phyloP scores from a whole-genome alignment of 2,329 filamentous ascomycete genomes.

The Zasmidium cellare region DNA sequence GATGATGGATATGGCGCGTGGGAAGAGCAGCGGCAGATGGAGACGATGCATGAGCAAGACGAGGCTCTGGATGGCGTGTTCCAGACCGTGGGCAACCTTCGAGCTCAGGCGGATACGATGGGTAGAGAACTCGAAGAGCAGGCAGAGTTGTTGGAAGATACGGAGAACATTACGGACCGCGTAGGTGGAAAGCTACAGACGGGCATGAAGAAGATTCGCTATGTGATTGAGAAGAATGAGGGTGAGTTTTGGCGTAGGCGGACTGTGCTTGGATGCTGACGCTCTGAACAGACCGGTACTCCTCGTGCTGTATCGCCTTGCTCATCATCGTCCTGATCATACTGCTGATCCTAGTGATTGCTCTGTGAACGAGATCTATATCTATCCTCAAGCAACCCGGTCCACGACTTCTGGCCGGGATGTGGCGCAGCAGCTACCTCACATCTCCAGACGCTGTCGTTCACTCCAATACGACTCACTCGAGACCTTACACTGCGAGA shows the following conservation, averaged over 20 bases:
- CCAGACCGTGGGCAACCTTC: conserved; percentile 84
- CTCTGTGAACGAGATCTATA: conserved; percentile 49
- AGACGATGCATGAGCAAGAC: conserved; percentile 95
- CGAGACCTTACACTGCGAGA: too few relatives aligned
- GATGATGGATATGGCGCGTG: conserved; percentile 64
- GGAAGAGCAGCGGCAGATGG: conserved; percentile 85
- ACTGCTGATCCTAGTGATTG: conserved; percentile 74
- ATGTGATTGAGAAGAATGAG: conserved; percentile 87
- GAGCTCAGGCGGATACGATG: conserved; percentile 92
- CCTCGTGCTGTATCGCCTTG: conserved; percentile 86
- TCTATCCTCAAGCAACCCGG: neutral
- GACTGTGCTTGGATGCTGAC: conserved; percentile 20
- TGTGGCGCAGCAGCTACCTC: conserved; percentile 14
- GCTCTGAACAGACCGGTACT: conserved; percentile 58
- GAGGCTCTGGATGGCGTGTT: conserved; percentile 90
- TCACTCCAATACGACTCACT: neutral
- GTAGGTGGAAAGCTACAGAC: conserved; percentile 82
- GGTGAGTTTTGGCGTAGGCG: conserved; percentile 56
- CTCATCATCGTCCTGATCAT: conserved; percentile 88
- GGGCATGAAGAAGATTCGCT: conserved; percentile 81
- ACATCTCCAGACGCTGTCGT: neutral
- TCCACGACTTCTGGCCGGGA: neutral
- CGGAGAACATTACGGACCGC: conserved; percentile 81
- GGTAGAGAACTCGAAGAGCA: conserved; percentile 95
- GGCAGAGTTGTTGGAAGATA: conserved; percentile 79